Evolutionary conservation across 2,329 filamentous ascomycete species (phyloP).

Genomic region (Diaporthe ilicicola): DNA sequence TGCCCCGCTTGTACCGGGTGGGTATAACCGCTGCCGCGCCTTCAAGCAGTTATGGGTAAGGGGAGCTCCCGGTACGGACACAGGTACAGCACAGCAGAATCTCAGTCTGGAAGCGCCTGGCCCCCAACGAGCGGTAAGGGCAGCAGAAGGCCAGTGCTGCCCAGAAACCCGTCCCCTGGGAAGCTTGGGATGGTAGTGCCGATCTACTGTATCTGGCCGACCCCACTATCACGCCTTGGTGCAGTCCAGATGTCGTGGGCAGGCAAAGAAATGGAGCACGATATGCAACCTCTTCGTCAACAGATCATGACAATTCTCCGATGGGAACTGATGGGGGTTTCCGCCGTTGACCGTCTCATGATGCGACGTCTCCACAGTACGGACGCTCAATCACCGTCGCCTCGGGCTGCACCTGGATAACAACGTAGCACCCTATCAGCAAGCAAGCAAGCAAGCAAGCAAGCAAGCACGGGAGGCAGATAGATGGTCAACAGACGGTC

Average conservation of each 20-base stretch:
- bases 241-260: neutral
- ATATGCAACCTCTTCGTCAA: constrained; percentile 22
- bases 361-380: neutral
- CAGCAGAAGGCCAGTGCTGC: constrained; percentile 16
- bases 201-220: constrained; percentile 16
- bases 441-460: neutral
- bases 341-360: neutral
- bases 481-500: neutral
- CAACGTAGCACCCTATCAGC: neutral
- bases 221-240: constrained; percentile 9
- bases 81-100: neutral
- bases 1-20: too few relatives aligned
- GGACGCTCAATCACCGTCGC: neutral
- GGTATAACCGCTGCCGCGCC: too few relatives aligned
- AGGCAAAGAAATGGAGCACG: constrained; percentile 19
- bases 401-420: neutral
- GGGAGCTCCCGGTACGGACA: constrained; percentile 2
- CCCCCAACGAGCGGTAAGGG: constrained; percentile 24
- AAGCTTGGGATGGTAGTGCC: constrained; percentile 18
- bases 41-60: too few relatives aligned
- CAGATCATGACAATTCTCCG: constrained; percentile 17
- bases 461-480: neutral
- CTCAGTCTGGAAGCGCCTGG: neutral
- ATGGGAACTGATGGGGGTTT: constrained; percentile 3
- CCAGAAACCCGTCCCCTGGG: neutral